Conservation (phyloP, 108 stramenopile species). For the Cylindrotheca closterium region DNA sequence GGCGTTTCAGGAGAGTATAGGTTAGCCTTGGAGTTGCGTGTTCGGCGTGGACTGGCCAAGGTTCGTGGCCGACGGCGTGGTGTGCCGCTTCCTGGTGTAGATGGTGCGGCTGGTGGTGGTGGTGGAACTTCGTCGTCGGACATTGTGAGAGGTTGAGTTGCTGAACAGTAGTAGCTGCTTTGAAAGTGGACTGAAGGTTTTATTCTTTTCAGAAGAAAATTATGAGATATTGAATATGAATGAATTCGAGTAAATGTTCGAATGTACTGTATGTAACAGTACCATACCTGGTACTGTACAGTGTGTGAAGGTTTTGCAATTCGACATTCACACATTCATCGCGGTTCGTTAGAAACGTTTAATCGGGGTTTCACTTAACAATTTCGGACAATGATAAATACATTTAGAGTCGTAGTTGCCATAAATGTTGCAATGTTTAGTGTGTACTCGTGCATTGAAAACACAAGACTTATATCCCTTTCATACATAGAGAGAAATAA, state of each 20-base stretch:
- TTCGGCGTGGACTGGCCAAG: not conserved
- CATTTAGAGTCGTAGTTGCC: too few species aligned
- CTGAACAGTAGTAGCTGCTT: too few species aligned
- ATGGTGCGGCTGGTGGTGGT: not conserved
- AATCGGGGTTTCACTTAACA: too few species aligned
- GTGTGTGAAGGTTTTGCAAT: not conserved
- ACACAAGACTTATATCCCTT: too few species aligned
- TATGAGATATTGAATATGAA: not conserved
- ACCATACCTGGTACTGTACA: not conserved
- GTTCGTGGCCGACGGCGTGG: not conserved
- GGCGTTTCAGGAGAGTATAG: not conserved
- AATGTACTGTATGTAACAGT: not conserved
- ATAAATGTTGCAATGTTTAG: too few species aligned
- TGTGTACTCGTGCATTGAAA: too few species aligned
- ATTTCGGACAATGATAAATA: too few species aligned
- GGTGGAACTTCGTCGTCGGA: too few species aligned
- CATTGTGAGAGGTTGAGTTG: too few species aligned
- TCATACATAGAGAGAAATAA: too few species aligned
- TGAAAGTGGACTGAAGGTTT: not conserved
- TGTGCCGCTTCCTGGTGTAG: not conserved
- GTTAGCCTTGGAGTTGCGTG: not conserved
- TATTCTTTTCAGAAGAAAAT: not conserved
- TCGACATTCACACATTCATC: too few species aligned
- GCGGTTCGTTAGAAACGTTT: too few species aligned
- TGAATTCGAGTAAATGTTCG: not conserved